Base-by-base conservation (phyloP, 2,329 filamentous ascomycete genomes). In the Neofusicoccum ribis region DNA sequence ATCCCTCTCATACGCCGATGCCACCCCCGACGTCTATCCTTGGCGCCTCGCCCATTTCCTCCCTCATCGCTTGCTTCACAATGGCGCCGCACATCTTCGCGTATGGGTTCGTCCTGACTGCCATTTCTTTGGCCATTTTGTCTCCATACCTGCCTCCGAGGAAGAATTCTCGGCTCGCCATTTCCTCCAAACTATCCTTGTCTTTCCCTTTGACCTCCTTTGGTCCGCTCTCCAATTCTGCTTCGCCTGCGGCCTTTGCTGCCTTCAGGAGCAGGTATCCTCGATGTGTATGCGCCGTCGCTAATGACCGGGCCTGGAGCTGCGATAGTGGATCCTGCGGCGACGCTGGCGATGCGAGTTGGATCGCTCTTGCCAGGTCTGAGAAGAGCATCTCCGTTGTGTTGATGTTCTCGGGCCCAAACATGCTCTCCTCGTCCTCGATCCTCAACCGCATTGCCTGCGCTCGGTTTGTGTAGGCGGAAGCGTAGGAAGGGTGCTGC, bases 391-490 rank as follows among this genome's bases (percentile, higher is more conserved):
- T 80, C 65, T 83, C 82, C 2, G 70, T 67, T 5, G 70, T 70
- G 3, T 76, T 75, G 3, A 76, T 78, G 11, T 77, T 71, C 15
- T 46, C 20, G 5, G 5, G 14, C 9, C 39, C 20, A 31, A 65
- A 67, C 49, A 61, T 63, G 8, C 12, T 27, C n/a, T 5, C 46
- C 14, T 63, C 80, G 71, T 90, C 88, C 11, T 88, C 88, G 68
- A 89, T 87, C 64, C 88, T 77, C 54, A 89, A 80, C 23, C 89
- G 80, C 36, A 85, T 70, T 8, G 89, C 83, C 74, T 93, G 91
- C 2, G 89, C 91, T 58, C 90, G 84, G 76, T 94, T 93, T 74
- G 92, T 90, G 65, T 87, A 85, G 5, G 88, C 89, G 68, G 89
- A 91, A 23, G 90, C 89, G 75, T 93, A 93, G 37, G 79, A 76